phyloP scores from a whole-genome alignment of 495 filamentous ascomycete species.

The Podospora didyma region DNA sequence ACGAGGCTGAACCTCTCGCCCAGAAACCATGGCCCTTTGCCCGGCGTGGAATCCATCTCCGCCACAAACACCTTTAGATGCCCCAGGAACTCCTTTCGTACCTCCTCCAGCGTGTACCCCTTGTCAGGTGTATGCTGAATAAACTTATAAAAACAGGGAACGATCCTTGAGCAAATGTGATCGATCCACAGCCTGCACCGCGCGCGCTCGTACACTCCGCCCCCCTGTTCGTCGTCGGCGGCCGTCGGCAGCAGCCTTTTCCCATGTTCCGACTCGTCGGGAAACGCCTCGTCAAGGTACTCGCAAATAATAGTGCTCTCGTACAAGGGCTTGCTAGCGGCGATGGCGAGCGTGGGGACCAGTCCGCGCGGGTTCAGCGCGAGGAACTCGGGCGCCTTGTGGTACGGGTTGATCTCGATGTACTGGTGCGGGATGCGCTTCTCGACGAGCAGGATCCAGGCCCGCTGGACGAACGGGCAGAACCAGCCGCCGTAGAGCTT shows the following conservation, averaged over 20 bases:
- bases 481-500: conserved; percentile 50
- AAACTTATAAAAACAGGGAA: conserved; percentile 61
- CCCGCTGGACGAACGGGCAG: conserved; percentile 59
- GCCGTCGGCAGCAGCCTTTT: conserved; percentile 58
- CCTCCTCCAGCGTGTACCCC: conserved; percentile 37
- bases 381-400: conserved; percentile 60
- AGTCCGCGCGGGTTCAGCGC: conserved; percentile 65
- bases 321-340: conserved; percentile 51
- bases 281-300: conserved; percentile 65
- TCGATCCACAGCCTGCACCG: conserved; percentile 64
- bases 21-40: conserved; percentile 58
- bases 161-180: conserved; percentile 58
- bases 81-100: conserved; percentile 44
- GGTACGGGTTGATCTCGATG: conserved; percentile 69
- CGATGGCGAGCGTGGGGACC: conserved; percentile 57
- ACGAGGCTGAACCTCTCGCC: conserved; percentile 53
- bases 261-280: too few relatives aligned
- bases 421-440: conserved; percentile 70
- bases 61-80: conserved; percentile 51
- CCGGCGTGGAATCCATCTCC: too few relatives aligned
- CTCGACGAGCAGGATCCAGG: conserved; percentile 65
- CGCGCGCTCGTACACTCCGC: conserved; percentile 53
- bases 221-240: too few relatives aligned
- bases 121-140: conserved; percentile 58
- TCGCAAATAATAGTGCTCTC: conserved; percentile 65